phyloP scores from a whole-genome alignment of 179 eudicot genomes.

The Beta macrorhiza region DNA sequence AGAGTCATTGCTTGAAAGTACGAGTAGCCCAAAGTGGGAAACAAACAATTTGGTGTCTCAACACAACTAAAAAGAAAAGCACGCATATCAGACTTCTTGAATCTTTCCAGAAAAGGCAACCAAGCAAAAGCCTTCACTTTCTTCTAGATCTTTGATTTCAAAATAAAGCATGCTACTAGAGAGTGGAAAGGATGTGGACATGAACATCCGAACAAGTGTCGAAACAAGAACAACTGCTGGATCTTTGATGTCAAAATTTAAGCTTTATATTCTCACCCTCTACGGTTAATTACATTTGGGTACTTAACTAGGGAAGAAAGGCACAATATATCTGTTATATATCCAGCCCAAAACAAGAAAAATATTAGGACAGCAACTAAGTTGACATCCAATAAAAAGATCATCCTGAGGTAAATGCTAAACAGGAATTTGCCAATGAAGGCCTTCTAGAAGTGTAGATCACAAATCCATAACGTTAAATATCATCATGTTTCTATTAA shows the following conservation, averaged over 20 bases:
- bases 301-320: neutral
- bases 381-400: no score
- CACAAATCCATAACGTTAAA: no score
- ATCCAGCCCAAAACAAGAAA: no score
- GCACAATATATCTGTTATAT: no score
- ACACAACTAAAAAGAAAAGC: neutral
- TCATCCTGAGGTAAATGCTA: no score
- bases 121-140: neutral
- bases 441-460: no score
- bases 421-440: no score
- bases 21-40: no score
- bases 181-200: neutral
- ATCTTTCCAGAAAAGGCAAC: neutral
- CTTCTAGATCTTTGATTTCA: neutral
- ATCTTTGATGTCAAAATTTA: neutral
- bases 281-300: neutral
- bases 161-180: neutral
- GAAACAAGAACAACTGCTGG: neutral
- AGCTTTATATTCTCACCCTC: neutral
- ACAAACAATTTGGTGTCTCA: no score
- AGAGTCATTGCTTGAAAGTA: no score
- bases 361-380: no score
- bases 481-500: no score
- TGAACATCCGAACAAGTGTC: neutral
- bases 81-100: neutral